Evolutionary conservation across 495 filamentous ascomycete genomes (phyloP).

Genomic region (Aspergillus biplanus): DNA sequence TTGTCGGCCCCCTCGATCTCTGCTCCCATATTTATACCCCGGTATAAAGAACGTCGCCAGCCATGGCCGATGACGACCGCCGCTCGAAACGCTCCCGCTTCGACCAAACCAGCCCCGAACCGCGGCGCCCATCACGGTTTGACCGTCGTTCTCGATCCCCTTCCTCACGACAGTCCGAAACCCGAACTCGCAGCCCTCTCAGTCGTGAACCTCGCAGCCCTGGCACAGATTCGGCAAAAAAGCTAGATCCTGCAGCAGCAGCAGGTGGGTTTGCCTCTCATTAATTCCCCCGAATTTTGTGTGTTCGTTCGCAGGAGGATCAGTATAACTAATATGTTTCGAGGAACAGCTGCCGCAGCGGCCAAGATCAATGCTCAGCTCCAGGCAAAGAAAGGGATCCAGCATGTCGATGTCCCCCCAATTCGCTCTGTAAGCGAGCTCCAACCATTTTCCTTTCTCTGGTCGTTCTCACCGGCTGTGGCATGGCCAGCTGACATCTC

Average conservation of each 20-base stretch:
- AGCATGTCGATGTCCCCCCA: conserved; percentile 92
- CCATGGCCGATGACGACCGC: conserved; percentile 80
- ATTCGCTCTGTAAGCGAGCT: conserved; percentile 63
- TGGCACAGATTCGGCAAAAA: conserved; percentile 42
- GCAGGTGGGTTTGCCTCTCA: conserved; percentile 62
- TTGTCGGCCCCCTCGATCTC: conserved; percentile 1
- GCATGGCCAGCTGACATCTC: conserved; percentile 27
- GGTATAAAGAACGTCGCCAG: conserved; percentile 34
- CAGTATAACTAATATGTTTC: conserved; percentile 8
- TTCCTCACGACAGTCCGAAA: conserved; percentile 60
- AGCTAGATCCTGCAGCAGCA: conserved; percentile 77
- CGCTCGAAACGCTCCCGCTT: conserved; percentile 88
- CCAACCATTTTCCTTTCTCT: not conserved
- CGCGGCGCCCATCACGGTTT: conserved; percentile 71
- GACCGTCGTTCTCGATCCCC: conserved; percentile 88
- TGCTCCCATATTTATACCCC: not conserved
- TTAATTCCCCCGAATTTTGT: not conserved
- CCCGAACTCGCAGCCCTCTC: conserved; percentile 82
- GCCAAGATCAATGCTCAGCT: conserved; percentile 93
- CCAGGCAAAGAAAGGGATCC: conserved; percentile 88
- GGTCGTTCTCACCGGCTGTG: not conserved
- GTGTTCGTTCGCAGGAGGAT: not conserved
- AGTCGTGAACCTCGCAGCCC: conserved; percentile 59
- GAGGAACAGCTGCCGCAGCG: conserved; percentile 75
- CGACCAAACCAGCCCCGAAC: conserved; percentile 83